Evolutionary conservation across 2,329 filamentous ascomycete genomes (phyloP).

Genomic region (Talaromyces pinophilus): DNA sequence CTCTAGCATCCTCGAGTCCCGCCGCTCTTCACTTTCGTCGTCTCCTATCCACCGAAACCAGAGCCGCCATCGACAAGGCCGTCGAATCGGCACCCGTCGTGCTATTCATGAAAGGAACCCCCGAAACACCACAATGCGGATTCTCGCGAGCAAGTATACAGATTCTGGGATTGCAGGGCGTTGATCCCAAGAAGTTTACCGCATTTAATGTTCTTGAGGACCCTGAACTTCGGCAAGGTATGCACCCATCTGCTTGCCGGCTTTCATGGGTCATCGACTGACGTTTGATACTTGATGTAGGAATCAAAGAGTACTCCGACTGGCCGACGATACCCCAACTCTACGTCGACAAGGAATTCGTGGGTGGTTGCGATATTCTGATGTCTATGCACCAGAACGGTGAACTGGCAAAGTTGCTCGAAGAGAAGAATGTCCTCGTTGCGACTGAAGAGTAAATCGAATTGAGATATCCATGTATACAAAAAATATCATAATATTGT

Average conservation of each 20-base stretch:
- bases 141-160: slow-evolving; percentile 95
- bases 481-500: slow-evolving; percentile 6
- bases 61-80: slow-evolving; percentile 83
- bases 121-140: slow-evolving; percentile 92
- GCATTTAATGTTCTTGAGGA: slow-evolving; percentile 98
- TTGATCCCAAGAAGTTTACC: slow-evolving; percentile 94
- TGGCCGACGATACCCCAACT: slow-evolving; percentile 99
- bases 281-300: slow-evolving; percentile 47
- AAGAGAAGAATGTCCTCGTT: slow-evolving; percentile 86
- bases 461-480: slow-evolving; percentile 2
- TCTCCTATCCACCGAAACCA: slow-evolving; percentile 77
- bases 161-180: slow-evolving; percentile 89
- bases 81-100: slow-evolving; percentile 87
- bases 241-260: slow-evolving; percentile 26
- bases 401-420: slow-evolving; percentile 84
- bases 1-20: slow-evolving; percentile 15
- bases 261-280: not conserved
- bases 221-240: slow-evolving; percentile 77
- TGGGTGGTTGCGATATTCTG: slow-evolving; percentile 96
- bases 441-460: slow-evolving; percentile 52
- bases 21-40: slow-evolving; percentile 49
- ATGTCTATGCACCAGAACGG: slow-evolving; percentile 97
- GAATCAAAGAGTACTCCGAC: slow-evolving; percentile 98
- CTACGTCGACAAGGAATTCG: slow-evolving; percentile 92
- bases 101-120: slow-evolving; percentile 99